Percentiles rank a stretch among this genome's conserved stretches.
Evolutionary conservation across 108 stramenopile species (phyloP).

Genomic region (Cyclotella cryptica): DNA sequence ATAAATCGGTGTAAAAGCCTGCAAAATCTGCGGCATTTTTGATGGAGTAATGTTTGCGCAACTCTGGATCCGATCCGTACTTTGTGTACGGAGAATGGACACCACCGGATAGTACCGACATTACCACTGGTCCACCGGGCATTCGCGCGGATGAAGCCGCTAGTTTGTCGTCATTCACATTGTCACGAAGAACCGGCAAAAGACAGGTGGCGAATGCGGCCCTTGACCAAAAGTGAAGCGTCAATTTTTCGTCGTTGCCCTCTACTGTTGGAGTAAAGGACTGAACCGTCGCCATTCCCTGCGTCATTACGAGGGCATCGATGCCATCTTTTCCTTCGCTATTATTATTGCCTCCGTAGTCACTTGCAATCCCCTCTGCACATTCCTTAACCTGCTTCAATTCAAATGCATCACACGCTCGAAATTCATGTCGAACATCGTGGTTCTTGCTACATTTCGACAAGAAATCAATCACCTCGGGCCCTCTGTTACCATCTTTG

Average conservation of each 20-base stretch:
- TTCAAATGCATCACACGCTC: constrained; percentile 55
- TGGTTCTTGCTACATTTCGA: constrained; percentile 13
- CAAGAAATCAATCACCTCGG: constrained; percentile 29
- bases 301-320: constrained; percentile 70
- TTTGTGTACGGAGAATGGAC: constrained; percentile 60
- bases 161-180: too few species aligned
- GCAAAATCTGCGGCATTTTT: constrained; percentile 71
- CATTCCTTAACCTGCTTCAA: constrained; percentile 49
- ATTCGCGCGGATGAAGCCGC: constrained; percentile 10
- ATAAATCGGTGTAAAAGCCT: constrained; percentile 69
- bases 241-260: constrained; percentile 69
- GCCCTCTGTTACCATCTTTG: constrained; percentile 25
- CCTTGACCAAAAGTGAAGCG: constrained; percentile 52
- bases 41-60: constrained; percentile 54
- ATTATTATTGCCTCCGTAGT: constrained; percentile 1
- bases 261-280: constrained; percentile 62
- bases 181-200: constrained; percentile 38
- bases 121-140: constrained; percentile 44
- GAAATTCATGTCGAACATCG: constrained; percentile 37
- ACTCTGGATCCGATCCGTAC: constrained; percentile 50
- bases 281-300: constrained; percentile 74
- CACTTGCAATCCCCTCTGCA: constrained; percentile 36
- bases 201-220: constrained; percentile 42
- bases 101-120: constrained; percentile 62
- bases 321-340: constrained; percentile 23